Conservation (phyloP, 331 rosid genomes). For the Pyrus hybrid region DNA sequence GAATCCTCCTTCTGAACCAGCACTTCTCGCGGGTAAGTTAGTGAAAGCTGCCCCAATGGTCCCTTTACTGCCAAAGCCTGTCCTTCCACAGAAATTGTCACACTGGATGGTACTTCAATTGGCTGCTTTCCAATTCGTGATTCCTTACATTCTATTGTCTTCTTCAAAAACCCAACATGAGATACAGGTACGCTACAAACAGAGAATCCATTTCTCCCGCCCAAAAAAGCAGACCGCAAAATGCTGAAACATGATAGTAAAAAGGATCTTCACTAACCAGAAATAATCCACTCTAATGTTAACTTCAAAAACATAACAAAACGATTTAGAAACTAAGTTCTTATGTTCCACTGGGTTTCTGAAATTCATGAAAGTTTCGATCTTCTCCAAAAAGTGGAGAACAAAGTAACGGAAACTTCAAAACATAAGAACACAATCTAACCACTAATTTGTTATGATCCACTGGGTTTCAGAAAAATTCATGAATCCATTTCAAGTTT, state of each 20-base stretch:
- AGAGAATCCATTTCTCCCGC: slow-evolving; percentile 42
- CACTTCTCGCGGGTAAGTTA: slow-evolving; percentile 83
- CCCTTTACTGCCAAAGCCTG: slow-evolving; percentile 77
- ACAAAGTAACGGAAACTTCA: background rate
- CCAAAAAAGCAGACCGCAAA: slow-evolving; percentile 65
- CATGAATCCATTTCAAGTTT: background rate
- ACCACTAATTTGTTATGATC: background rate
- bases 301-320: background rate
- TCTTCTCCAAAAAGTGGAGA: background rate
- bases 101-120: slow-evolving; percentile 63
- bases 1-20: slow-evolving; percentile 57
- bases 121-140: slow-evolving; percentile 97
- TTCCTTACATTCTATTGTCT: slow-evolving; percentile 74
- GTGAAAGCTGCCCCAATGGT: slow-evolving; percentile 81
- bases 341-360: background rate
- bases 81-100: slow-evolving; percentile 68
- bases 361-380: background rate
- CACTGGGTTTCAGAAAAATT: background rate
- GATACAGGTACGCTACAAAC: slow-evolving; percentile 27
- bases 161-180: slow-evolving; percentile 42
- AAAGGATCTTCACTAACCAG: slow-evolving; percentile 12
- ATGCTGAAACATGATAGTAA: slow-evolving; percentile 48
- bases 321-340: background rate
- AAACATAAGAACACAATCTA: background rate
- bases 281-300: background rate